A percentile compares a stretch with the other conserved stretches of the same genome.
Conservation (phyloP, 1,139 yeast species). For the Arxiozyma slooffiae region DNA sequence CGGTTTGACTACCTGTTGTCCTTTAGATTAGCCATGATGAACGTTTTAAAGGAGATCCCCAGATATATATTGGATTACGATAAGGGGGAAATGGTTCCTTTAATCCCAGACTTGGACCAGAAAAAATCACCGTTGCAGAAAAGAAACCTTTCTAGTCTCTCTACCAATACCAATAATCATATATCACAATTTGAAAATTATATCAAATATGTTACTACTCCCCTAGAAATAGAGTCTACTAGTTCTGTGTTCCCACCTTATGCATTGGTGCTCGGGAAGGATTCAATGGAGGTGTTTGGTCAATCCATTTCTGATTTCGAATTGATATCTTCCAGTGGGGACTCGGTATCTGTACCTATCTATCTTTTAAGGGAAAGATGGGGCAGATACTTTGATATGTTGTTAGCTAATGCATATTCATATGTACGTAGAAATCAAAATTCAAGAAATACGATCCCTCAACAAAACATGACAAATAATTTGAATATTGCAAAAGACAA, state of each 20-base stretch:
- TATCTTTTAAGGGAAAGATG: slow-evolving; percentile 57
- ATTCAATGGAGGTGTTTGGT: slow-evolving; percentile 60
- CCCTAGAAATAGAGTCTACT: slow-evolving; percentile 53
- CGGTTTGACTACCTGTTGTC: slow-evolving; percentile 49
- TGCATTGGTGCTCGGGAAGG: slow-evolving; percentile 67
- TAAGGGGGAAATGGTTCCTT: slow-evolving; percentile 1
- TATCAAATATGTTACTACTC: slow-evolving; percentile 69
- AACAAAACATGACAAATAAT: not conserved
- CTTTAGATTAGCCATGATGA: slow-evolving; percentile 58
- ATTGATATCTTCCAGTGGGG: slow-evolving; percentile 57
- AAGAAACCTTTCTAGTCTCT: not conserved
- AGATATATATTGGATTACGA: slow-evolving; percentile 2
- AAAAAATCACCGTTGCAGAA: not conserved
- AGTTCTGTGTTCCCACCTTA: slow-evolving; percentile 63
- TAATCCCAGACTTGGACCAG: not conserved
- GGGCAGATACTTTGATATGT: slow-evolving; percentile 58
- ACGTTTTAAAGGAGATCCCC: slow-evolving; percentile 34
- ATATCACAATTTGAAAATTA: slow-evolving; percentile 49
- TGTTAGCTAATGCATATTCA: slow-evolving; percentile 55
- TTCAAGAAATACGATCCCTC: not conserved
- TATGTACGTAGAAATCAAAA: slow-evolving; percentile 22
- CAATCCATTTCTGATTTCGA: slow-evolving; percentile 61
- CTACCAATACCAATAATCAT: slow-evolving; percentile 3
- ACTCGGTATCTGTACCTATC: slow-evolving; percentile 51
- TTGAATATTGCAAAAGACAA: not conserved